These are phyloP conservation scores for Davidsoniella australis DNA, from an alignment of 2,329 filamentous ascomycete species.

Conservation along the genomic window DNA sequence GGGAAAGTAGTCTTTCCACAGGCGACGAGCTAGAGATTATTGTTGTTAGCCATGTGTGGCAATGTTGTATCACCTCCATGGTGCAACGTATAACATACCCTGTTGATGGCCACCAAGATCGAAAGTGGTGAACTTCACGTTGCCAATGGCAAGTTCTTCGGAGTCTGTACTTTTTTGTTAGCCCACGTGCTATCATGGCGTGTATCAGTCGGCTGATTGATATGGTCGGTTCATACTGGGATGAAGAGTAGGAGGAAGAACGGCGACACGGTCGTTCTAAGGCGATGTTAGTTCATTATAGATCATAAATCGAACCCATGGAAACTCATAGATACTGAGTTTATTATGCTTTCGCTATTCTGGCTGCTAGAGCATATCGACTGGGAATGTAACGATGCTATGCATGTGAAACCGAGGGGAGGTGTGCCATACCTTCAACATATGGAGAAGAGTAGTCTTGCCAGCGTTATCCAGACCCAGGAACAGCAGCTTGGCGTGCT, in stretches of 20 bases:
- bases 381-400: too few relatives aligned
- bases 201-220: background rate
- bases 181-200: background rate
- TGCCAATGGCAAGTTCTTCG: constrained; percentile 82
- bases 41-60: constrained; percentile 2
- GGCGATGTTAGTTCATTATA: background rate
- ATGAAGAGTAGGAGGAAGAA: constrained; percentile 79
- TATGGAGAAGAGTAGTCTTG: constrained; percentile 86
- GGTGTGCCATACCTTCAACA: constrained; percentile 59
- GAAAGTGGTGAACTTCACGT: constrained; percentile 88
- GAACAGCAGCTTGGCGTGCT: constrained; percentile 89
- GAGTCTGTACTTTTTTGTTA: constrained; percentile 38
- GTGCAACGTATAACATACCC: constrained; percentile 31
- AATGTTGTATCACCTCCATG: background rate
- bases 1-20: constrained; percentile 96
- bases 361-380: too few relatives aligned
- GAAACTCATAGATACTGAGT: too few relatives aligned
- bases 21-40: constrained; percentile 52
- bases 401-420: too few relatives aligned
- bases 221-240: constrained; percentile 46
- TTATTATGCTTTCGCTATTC: too few relatives aligned
- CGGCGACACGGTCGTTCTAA: constrained; percentile 82
- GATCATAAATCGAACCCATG: too few relatives aligned
- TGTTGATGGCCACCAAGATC: constrained; percentile 89
- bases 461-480: constrained; percentile 86